Percentiles rank a stretch among this genome's conserved stretches.
phyloP scores from a whole-genome alignment of 2,329 filamentous ascomycete species.

The Diplodia sapinea region DNA sequence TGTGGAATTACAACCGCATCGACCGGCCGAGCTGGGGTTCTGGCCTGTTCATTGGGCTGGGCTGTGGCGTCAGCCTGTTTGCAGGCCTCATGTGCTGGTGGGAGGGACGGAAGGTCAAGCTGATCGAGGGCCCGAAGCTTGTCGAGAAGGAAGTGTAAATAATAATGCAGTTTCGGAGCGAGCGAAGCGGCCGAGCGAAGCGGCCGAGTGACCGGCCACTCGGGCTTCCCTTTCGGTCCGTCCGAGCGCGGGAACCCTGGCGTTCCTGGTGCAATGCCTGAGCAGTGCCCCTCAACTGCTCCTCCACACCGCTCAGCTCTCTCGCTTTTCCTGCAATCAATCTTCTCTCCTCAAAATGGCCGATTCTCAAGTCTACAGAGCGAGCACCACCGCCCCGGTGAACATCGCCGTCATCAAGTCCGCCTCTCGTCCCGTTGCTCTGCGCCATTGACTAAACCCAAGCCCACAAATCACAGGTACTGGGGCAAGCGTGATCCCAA shows the following conservation, averaged over 20 bases:
- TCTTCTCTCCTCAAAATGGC: slow-evolving; percentile 45
- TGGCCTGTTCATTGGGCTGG: slow-evolving; percentile 77
- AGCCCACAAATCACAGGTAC: slow-evolving; percentile 60
- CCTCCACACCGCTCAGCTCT: slow-evolving; percentile 22
- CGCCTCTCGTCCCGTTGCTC: slow-evolving; percentile 37
- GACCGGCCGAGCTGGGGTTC: slow-evolving; percentile 78
- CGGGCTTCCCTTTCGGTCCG: not conserved
- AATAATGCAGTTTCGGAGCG: not conserved
- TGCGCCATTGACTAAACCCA: slow-evolving; percentile 29
- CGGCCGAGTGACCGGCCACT: not conserved
- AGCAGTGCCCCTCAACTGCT: slow-evolving; percentile 17
- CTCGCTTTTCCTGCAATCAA: not conserved
- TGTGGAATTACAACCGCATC: slow-evolving; percentile 79
- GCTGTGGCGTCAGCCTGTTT: slow-evolving; percentile 62
- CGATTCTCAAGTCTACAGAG: slow-evolving; percentile 71
- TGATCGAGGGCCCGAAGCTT: slow-evolving; percentile 23
- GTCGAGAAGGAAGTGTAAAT: not conserved
- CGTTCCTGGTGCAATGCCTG: not conserved
- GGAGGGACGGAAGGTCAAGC: slow-evolving; percentile 19
- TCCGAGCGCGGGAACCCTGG: slow-evolving; percentile 8
- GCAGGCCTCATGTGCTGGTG: slow-evolving; percentile 18
- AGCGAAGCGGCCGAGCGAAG: no score
- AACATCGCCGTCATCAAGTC: slow-evolving; percentile 99
- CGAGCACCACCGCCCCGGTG: slow-evolving; percentile 94
- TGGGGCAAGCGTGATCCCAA: slow-evolving; percentile 97